Evolutionary conservation across 1,139 yeast genomes (phyloP), one percentile per base, ranked within the genome.

Genomic region (Diutina scorzettiae): DNA sequence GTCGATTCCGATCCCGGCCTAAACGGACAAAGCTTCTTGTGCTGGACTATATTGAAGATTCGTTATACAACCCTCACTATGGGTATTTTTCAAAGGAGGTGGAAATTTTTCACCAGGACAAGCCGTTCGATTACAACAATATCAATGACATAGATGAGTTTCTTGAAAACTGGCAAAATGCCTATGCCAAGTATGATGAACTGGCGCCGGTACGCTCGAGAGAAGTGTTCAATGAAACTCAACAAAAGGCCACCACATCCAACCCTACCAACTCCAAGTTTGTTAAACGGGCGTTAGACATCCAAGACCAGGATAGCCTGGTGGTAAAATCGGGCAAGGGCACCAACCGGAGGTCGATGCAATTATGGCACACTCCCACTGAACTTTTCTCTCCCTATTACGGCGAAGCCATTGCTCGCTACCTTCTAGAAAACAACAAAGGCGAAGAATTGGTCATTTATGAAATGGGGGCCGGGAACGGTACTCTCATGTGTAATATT

Each of bases 381-480:
- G 95, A 85, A 56, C 64, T 86, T 41, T 85, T 85, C 59, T 79
- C 73, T 50, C 95, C 96, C 0, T 78, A 68, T 52, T 85, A 85
- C 53, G 95, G 95, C 6, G 85, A 84, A 54, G 87, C 94, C 0
- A 61, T 85, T 46, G 95, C 95, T 0, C 62, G 87, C 42, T 80
- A 83, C 53, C 59, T 86, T 12, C 56, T 85, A 40, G 76, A 76
- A n/a, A 78, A 80, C 53, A 81, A 80, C 57, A 78, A 79, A 53
- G 57, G 76, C 44, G 63, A 72, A 30, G 86, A 80, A 50, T 63
- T 85, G 41, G 66, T 78, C 6, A 81, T 85, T 12, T 86, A 84
- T 58, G 96, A 86, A 60, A 77, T 84, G 71, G 95, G 95, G 45
- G 95, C 91, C 30, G 95, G 95, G 49, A 85, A 85, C 53, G 95